Conservation (phyloP, 306 rosid genomes). For the Dicorynia guianensis region DNA sequence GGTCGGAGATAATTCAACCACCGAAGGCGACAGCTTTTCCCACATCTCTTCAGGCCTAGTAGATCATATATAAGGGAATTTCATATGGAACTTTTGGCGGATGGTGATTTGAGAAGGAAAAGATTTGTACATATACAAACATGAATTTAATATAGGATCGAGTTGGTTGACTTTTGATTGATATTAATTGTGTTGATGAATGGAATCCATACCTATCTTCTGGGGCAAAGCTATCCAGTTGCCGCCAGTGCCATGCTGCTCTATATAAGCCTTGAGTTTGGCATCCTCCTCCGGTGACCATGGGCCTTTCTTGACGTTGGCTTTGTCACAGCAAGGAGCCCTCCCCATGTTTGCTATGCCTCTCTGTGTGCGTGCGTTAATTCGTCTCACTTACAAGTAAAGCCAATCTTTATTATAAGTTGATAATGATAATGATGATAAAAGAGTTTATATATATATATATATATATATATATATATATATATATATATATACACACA, state of each 20-base stretch:
- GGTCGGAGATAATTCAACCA: slow-evolving; percentile 89
- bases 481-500: slow-evolving; percentile 26
- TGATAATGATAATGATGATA: slow-evolving; percentile 34
- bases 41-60: slow-evolving; percentile 82
- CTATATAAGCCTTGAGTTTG: slow-evolving; percentile 73
- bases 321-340: slow-evolving; percentile 97
- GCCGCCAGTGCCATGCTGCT: slow-evolving; percentile 70
- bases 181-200: neutral
- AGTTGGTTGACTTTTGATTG: neutral
- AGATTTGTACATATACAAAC: neutral
- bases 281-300: slow-evolving; percentile 88
- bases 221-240: slow-evolving; percentile 92
- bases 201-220: slow-evolving; percentile 61
- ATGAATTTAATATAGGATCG: neutral
- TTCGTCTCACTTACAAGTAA: slow-evolving; percentile 38
- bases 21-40: slow-evolving; percentile 76
- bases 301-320: slow-evolving; percentile 81
- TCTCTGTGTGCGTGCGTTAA: neutral
- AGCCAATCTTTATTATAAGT: slow-evolving; percentile 33
- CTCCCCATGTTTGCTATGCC: slow-evolving; percentile 65
- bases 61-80: neutral
- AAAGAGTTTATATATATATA: slow-evolving; percentile 31
- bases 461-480: slow-evolving; percentile 31
- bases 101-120: neutral
- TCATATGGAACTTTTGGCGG: neutral